Conservation (phyloP, 2,329 filamentous ascomycete species). For the Neonectria sp. region DNA sequence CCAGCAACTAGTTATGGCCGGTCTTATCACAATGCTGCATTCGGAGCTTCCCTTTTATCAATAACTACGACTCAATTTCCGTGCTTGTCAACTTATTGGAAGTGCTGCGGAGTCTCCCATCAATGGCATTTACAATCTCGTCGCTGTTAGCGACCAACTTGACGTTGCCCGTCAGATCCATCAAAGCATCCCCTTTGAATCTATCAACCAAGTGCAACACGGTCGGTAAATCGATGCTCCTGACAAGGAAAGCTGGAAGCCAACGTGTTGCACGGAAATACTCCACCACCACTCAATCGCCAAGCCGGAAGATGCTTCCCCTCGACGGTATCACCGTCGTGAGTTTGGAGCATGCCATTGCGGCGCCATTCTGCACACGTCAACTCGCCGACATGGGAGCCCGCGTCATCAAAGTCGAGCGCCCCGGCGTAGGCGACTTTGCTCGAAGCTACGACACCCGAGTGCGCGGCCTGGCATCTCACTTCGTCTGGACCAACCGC, state of each 20-base stretch:
- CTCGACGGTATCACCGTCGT: slow-evolving; percentile 54
- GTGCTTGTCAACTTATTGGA: too few species aligned
- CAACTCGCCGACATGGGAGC: slow-evolving; percentile 69
- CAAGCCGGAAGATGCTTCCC: slow-evolving; percentile 23
- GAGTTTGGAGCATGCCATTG: slow-evolving; percentile 68
- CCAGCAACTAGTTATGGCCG: background rate
- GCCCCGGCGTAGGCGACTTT: slow-evolving; percentile 67
- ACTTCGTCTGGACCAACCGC: slow-evolving; percentile 70
- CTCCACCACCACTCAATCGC: slow-evolving; percentile 6
- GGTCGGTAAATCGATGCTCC: background rate
- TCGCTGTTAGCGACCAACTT: background rate
- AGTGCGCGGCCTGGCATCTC: slow-evolving; percentile 65
- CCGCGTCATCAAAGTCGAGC: slow-evolving; percentile 69
- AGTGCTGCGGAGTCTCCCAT: background rate
- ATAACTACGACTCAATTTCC: background rate
- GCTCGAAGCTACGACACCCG: slow-evolving; percentile 66
- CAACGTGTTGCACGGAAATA: background rate
- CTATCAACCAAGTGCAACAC: background rate
- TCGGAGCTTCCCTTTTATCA: background rate
- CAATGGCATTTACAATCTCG: slow-evolving; percentile 9
- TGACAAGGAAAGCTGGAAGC: background rate
- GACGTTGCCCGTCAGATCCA: background rate
- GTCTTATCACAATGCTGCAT: background rate
- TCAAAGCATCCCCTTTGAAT: background rate
- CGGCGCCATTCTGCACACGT: slow-evolving; percentile 68